These are phyloP conservation scores for Bryoglossum gracile DNA, from an alignment of 495 filamentous ascomycete genomes.

Conservation along the genomic window DNA sequence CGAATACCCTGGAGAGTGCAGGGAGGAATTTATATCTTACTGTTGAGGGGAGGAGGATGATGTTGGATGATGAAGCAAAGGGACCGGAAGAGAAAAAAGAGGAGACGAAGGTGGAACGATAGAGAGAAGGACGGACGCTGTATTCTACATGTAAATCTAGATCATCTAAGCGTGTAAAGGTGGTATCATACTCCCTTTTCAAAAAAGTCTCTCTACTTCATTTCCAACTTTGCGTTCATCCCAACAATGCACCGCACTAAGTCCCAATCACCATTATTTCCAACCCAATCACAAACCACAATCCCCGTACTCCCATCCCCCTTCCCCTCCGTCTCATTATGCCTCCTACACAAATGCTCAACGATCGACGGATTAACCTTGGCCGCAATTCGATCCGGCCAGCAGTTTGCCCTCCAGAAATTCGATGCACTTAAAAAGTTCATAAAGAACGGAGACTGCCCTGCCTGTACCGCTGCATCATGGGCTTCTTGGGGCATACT, in stretches of 20 bases:
- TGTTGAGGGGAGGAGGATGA: conserved; percentile 68
- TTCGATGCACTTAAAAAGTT: conserved; percentile 90
- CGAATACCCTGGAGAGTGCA: conserved; percentile 65
- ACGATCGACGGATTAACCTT: conserved; percentile 87
- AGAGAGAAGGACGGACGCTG: conserved; percentile 2
- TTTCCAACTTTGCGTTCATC: conserved; percentile 73
- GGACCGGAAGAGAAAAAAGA: conserved; percentile 23
- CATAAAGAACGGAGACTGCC: conserved; percentile 61
- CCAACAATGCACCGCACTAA: conserved; percentile 81
- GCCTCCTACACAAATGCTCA: conserved; percentile 66
- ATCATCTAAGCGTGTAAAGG: conserved; percentile 11
- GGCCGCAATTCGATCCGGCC: conserved; percentile 89
- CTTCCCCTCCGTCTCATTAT: conserved; percentile 35
- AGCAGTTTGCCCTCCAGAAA: conserved; percentile 85
- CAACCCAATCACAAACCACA: conserved; percentile 91
- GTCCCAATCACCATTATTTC: conserved; percentile 86
- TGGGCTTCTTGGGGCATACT: conserved; percentile 24
- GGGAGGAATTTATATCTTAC: conserved; percentile 76
- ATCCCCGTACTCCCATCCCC: conserved; percentile 79
- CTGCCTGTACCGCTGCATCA: conserved; percentile 15
- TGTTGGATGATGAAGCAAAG: conserved; percentile 66
- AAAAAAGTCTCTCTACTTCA: conserved; percentile 24
- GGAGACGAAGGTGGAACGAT: conserved; percentile 23
- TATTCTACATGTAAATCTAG: conserved; percentile 22
- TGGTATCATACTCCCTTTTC: not conserved